phyloP scores from a whole-genome alignment of 805 yeast genomes.

The Saccharomyces eubayanus region DNA sequence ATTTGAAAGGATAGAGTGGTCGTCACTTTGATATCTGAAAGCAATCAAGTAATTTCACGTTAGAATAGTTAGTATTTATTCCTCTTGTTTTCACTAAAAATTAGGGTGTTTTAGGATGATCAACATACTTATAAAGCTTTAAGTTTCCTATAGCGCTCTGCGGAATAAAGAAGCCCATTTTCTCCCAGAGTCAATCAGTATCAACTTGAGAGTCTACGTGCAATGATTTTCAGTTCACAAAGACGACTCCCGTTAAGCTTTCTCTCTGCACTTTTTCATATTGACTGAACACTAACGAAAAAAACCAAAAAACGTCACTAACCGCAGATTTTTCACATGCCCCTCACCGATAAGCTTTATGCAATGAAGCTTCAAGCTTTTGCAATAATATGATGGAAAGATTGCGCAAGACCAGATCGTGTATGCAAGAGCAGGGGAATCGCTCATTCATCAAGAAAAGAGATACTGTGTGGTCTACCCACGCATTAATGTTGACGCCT shows the following conservation, averaged over 20 bases:
- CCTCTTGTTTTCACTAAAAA: not conserved
- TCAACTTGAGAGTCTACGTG: not conserved
- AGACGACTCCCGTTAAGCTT: not conserved
- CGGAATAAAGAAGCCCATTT: conserved; percentile 68
- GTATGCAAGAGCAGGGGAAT: not conserved
- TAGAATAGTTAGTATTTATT: not conserved
- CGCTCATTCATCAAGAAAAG: not conserved
- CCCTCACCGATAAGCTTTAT: not conserved
- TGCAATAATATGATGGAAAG: not conserved
- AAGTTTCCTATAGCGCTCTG: conserved; percentile 41
- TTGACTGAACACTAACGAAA: not conserved
- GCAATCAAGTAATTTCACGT: not conserved
- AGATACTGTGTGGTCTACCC: not conserved
- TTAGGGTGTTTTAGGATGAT: not conserved
- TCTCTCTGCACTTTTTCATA: not conserved
- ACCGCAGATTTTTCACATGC: not conserved
- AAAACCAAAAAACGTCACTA: not conserved
- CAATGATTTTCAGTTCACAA: not conserved
- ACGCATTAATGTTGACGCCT: not conserved
- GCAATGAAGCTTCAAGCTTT: not conserved
- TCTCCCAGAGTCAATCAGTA: not conserved
- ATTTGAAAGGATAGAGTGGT: conserved; percentile 73
- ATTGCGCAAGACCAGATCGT: not conserved
- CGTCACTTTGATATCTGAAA: conserved; percentile 61
- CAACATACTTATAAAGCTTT: conserved; percentile 42